Evolutionary conservation across 768 basidiomycete species (phyloP).

Genomic region (Mycena rosella): DNA sequence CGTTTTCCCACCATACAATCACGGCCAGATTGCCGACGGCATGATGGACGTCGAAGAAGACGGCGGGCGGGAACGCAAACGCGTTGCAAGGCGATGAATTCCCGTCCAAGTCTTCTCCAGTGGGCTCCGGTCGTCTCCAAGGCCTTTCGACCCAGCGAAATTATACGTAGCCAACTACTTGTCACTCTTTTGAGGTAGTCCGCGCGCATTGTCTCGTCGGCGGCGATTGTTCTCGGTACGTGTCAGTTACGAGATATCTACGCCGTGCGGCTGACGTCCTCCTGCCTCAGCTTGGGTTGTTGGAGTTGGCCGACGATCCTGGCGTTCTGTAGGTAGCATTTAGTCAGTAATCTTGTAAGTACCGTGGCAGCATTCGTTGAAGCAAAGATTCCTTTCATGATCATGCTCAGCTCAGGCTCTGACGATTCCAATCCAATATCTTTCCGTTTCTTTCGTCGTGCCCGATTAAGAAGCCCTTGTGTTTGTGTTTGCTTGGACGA

Average conservation of each 20-base stretch:
- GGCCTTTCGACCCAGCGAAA: background rate
- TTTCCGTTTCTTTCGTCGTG: too few relatives aligned
- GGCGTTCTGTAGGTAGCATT: background rate
- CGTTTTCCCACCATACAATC: conserved; percentile 49
- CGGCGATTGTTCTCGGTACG: conserved; percentile 3
- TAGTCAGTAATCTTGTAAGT: background rate
- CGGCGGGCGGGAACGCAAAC: conserved; percentile 77
- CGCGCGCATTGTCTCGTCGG: background rate
- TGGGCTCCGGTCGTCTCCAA: conserved; percentile 2
- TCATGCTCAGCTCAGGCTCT: too few relatives aligned
- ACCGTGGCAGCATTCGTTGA: background rate
- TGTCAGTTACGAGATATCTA: background rate
- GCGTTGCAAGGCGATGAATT: conserved; percentile 71
- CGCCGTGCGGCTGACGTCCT: background rate
- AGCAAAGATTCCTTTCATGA: too few relatives aligned
- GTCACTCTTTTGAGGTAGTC: conserved; percentile 33
- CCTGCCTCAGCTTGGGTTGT: background rate
- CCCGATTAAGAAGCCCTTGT: background rate
- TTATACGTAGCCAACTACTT: conserved; percentile 11
- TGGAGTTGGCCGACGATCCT: background rate
- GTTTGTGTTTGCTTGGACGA: too few relatives aligned
- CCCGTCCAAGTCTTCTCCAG: background rate
- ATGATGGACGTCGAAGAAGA: conserved; percentile 85
- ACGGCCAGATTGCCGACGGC: conserved; percentile 55
- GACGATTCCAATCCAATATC: too few relatives aligned